Base-by-base conservation (phyloP, 768 basidiomycete genomes). In the Cystofilobasidium bisporidii region DNA sequence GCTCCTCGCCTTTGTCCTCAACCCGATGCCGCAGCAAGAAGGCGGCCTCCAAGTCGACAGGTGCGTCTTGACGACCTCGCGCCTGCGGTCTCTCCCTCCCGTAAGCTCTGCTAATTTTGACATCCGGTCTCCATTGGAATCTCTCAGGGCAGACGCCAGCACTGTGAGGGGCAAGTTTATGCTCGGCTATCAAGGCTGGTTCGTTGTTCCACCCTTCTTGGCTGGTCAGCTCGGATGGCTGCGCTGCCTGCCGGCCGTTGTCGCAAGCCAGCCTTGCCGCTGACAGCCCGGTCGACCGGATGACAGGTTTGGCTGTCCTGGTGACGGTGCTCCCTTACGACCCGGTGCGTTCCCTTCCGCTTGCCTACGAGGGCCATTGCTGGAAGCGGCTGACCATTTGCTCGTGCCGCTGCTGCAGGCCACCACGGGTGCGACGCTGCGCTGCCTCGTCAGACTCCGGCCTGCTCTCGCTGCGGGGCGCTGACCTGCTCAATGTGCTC, bases 161-260 rank as follows among this genome's bases (percentile, higher is more conserved):
- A 88, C 87, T 14, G 88, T 91, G 57, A 87, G 88, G 65, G 83
- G 88, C 78, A 91, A 91, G 74, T 84, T 89, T 72, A 77, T 91
- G 36, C 87, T 90, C 0, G 89, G 89, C 41, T 91, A 91, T 75
- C 89, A 91, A 77, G 89, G 88, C 75, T 91, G 89, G 89, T 88
- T 63, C 18, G 14, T 26, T 26, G 14, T 18, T 22, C 18, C 5
- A 8, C 4, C 22, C 22, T 11, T 26, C 9, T 0, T 22, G 4
- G 40, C 4, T 24, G 22, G 32, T 32, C 20, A 53, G 43, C 28
- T 32, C 18, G n/a, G 6, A 20, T 28, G 28, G 50, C 62, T 63
- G 33, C 69, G 53, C 38, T 48, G n/a, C n/a, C n/a, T n/a, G n/a
- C n/a, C n/a, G n/a, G n/a, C n/a, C n/a, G n/a, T n/a, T n/a, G n/a